Evolutionary conservation across 139 green algal genomes (phyloP), one percentile per base, ranked within the genome.

Genomic region (Astrephomene gubernaculifera): DNA sequence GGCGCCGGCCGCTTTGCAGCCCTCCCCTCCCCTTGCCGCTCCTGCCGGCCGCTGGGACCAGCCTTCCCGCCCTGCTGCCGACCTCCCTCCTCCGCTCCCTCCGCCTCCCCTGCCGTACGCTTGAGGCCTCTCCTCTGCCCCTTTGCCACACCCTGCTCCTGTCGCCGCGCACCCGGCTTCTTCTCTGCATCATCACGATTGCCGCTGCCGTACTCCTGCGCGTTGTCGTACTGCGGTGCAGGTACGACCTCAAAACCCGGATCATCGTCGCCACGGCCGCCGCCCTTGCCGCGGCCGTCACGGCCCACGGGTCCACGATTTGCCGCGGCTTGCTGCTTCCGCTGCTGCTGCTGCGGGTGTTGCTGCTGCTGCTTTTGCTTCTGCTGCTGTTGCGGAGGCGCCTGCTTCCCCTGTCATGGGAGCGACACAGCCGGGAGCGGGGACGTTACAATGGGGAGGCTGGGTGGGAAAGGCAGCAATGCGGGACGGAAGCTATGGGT

Each of bases 231-330:
- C 1, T 38, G 29, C 1, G 70, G 43, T 0, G 79, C 79, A 12
- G 79, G 79, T 29, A 85, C 79, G 0, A 85, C 36, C 79, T 85
- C 79, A 68, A 85, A 85, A 0, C 61, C 76, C 4, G 61, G 76
- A 7, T 75, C 79, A 4, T 85, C 43, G 49, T 80, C 49, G 5
- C 2, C 44, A n/a, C 2, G 2, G 71, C 17, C 31, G 72, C 49
- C 49, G 72, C 49, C 33, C 31, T 33, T 1, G 0, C 49, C 4
- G 4, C 19, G 44, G 31, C 36, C 45, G 45, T 14, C 71, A 43
- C 63, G 73, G 35, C 5, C 41, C 53, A 1, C 24, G 0, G 35
- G 31, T 35, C 33, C 39, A 22, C 63, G 52, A 0, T 49, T 49
- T 9, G 53, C 25, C 76, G 24, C 4, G 35, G 27, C 19, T 22